Base-by-base conservation (phyloP, 495 filamentous ascomycete species). In the Platismatia glauca region DNA sequence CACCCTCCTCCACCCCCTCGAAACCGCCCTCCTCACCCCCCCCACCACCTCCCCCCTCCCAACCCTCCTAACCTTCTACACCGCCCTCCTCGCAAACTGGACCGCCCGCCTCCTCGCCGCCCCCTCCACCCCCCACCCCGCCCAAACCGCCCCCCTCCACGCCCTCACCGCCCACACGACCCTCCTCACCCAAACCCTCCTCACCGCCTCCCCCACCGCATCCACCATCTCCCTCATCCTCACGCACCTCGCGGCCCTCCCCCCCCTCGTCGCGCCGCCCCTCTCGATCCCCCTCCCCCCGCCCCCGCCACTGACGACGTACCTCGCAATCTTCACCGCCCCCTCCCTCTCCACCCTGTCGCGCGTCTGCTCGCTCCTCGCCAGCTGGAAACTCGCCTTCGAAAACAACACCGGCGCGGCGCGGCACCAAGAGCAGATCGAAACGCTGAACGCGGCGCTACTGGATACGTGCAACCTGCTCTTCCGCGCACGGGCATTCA, bases 401-500 rank as follows among this genome's bases (percentile, higher is more conserved):
- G 89, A 95, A 70, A 72, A 74, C 7, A 56, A 29, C 11, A 3
- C 50, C 6, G 46, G 24, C 1, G 12, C 50, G 1, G n/a, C 33
- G 65, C 78, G 73, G 15, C 2, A 58, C n/a, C 31, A 58, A 20
- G 24, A 35, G 37, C 55, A 46, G 33, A 27, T 44, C 16, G 56
- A 73, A 65, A 83, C 81, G 27, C 93, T 94, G 75, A 96, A 96
- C 71, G 87, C 87, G 12, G 91, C 87, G 68, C 79, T 95, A 37
- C 94, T 94, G 87, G 91, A 96, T 68, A 80, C 90, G 46, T 94
- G 89, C 76, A 95, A 96, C 68, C 82, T 89, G 53, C 67, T 95
- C 18, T 95, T 91, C 90, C 82, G 89, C 24, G 85, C 84, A 27
- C 86, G 87, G 18, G 91, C 87, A 0, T 84, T 96, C 38, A 84